Evolutionary conservation across 352 stramenopile genomes (phyloP).

Genomic region (Phytophthora kernoviae): DNA sequence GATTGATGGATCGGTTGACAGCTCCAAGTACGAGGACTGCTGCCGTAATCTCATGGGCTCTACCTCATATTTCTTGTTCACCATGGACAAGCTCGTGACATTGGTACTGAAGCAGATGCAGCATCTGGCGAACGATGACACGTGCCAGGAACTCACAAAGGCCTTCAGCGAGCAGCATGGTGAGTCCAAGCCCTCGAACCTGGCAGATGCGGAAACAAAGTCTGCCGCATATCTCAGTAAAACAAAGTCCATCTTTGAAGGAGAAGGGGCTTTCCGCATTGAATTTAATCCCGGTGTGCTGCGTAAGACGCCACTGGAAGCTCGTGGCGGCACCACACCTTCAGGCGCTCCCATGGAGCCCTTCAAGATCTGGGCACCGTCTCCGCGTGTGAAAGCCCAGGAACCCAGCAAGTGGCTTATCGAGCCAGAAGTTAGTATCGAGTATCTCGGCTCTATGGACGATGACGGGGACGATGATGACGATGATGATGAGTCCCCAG

Average conservation of each 20-base stretch:
- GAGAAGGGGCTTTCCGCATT: slow-evolving; percentile 84
- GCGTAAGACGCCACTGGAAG: slow-evolving; percentile 73
- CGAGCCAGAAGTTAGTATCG: slow-evolving; percentile 74
- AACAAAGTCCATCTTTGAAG: slow-evolving; percentile 83
- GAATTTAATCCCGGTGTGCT: slow-evolving; percentile 83
- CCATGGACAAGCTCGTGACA: slow-evolving; percentile 90
- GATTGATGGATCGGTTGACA: slow-evolving; percentile 88
- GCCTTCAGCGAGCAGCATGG: slow-evolving; percentile 64
- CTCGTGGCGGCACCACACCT: slow-evolving; percentile 47
- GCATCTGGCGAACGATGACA: slow-evolving; percentile 80
- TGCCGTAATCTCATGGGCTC: slow-evolving; percentile 90
- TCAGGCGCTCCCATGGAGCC: slow-evolving; percentile 35
- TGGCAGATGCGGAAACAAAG: slow-evolving; percentile 37
- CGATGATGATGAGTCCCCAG: slow-evolving; percentile 70
- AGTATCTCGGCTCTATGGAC: slow-evolving; percentile 84
- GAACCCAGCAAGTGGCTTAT: slow-evolving; percentile 86
- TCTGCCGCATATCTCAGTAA: slow-evolving; percentile 64
- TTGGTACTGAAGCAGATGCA: slow-evolving; percentile 91
- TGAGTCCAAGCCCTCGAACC: slow-evolving; percentile 31
- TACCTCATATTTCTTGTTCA: slow-evolving; percentile 92
- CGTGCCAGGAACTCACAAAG: slow-evolving; percentile 79
- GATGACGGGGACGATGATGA: slow-evolving; percentile 74
- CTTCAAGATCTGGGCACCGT: slow-evolving; percentile 87
- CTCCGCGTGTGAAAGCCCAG: slow-evolving; percentile 67
- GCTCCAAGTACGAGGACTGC: slow-evolving; percentile 88